A percentile compares a stretch with the other conserved stretches of the same genome.
phyloP scores from a whole-genome alignment of 2,329 filamentous ascomycete species.

The Elsinoe perseae region DNA sequence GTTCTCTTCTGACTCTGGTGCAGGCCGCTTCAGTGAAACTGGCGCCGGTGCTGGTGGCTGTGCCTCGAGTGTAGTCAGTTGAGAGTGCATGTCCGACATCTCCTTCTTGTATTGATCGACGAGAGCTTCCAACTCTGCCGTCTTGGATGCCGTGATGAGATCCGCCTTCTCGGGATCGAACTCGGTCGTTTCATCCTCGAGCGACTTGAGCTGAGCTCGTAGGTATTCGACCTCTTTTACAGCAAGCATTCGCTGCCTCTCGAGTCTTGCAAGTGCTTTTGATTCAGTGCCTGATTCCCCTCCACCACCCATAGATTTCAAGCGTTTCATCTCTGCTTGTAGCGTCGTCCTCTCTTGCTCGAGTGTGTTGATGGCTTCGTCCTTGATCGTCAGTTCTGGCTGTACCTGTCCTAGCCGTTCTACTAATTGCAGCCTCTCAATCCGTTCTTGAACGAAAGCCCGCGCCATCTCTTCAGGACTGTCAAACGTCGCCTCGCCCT shows the following conservation, averaged over 20 bases:
- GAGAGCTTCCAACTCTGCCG: conserved; percentile 75
- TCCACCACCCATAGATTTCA: conserved; percentile 38
- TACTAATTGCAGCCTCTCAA: conserved; percentile 70
- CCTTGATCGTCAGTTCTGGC: conserved; percentile 68
- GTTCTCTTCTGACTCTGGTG: conserved; percentile 47
- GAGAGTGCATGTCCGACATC: conserved; percentile 62
- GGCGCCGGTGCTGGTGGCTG: conserved; percentile 40
- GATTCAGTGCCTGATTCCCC: conserved; percentile 44
- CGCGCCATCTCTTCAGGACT: conserved; percentile 81
- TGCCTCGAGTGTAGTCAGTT: conserved; percentile 60
- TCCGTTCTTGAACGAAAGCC: conserved; percentile 72
- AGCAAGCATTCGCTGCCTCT: conserved; percentile 76
- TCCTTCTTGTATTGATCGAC: conserved; percentile 82
- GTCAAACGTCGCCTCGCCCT: conserved; percentile 59
- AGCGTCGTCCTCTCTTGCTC: conserved; percentile 62
- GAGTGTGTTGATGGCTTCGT: conserved; percentile 63
- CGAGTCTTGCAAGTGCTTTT: conserved; percentile 64
- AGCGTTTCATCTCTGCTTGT: conserved; percentile 60
- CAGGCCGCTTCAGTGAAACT: conserved; percentile 40
- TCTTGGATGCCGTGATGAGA: conserved; percentile 62
- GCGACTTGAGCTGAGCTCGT: conserved; percentile 77
- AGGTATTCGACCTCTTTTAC: conserved; percentile 92
- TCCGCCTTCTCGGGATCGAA: conserved; percentile 76
- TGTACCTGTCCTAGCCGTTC: conserved; percentile 73
- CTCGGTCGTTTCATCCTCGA: conserved; percentile 80